phyloP scores from a whole-genome alignment of 768 basidiomycete species.

The Cyathus striatus region DNA sequence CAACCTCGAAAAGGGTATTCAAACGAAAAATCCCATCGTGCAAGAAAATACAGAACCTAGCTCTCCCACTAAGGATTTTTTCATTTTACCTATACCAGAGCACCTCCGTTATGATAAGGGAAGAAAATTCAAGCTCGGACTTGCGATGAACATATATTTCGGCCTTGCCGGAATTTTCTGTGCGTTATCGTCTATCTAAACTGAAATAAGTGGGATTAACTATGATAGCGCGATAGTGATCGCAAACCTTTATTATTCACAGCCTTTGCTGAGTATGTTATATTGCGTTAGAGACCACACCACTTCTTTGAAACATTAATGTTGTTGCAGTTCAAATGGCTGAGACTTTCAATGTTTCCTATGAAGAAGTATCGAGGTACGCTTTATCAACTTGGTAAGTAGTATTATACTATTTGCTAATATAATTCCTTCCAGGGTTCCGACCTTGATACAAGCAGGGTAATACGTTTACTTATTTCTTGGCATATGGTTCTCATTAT shows the following conservation, averaged over 20 bases:
- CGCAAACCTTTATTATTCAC: background rate
- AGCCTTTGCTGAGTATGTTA: background rate
- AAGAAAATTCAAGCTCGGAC: constrained; percentile 46
- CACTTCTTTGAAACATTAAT: constrained; percentile 3
- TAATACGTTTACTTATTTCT: background rate
- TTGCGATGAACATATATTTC: constrained; percentile 52
- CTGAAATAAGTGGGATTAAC: background rate
- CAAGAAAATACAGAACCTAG: background rate
- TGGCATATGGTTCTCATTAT: background rate
- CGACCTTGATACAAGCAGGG: background rate
- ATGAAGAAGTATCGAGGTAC: background rate
- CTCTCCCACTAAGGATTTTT: constrained; percentile 42
- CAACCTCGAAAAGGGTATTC: too few species aligned
- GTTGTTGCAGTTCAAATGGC: background rate
- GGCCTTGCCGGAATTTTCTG: constrained; percentile 60
- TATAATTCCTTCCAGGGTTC: constrained; percentile 4
- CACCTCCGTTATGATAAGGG: constrained; percentile 46
- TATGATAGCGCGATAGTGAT: background rate
- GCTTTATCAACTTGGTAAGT: background rate
- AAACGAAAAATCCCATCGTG: background rate
- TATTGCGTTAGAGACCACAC: background rate
- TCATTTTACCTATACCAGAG: constrained; percentile 59
- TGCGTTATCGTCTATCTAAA: constrained; percentile 17
- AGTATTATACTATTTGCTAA: background rate
- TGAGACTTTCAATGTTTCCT: background rate